Conservation (phyloP, 1,284 basidiomycete genomes). For the Chalciporus piperatoides region DNA sequence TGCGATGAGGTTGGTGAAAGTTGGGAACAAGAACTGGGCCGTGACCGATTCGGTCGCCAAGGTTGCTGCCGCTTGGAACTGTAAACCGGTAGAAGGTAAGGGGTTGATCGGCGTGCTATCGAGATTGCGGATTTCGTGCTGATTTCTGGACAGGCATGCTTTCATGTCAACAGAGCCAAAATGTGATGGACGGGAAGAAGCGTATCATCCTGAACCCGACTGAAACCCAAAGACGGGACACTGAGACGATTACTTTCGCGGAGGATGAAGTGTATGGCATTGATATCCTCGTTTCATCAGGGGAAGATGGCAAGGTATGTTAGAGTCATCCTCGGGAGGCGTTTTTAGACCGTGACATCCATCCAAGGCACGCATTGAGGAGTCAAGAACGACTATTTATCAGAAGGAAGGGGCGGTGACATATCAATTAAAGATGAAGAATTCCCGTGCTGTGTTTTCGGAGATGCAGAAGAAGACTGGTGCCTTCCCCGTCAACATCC, state of each 20-base stretch:
- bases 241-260: slow-evolving; percentile 80
- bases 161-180: slow-evolving; percentile 88
- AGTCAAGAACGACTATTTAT: slow-evolving; percentile 90
- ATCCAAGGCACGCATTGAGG: slow-evolving; percentile 75
- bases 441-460: slow-evolving; percentile 89
- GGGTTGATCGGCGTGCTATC: slow-evolving; percentile 15
- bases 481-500: slow-evolving; percentile 96
- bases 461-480: slow-evolving; percentile 98
- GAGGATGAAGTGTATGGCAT: slow-evolving; percentile 97
- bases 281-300: slow-evolving; percentile 88
- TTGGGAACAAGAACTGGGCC: slow-evolving; percentile 92
- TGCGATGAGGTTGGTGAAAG: slow-evolving; percentile 84
- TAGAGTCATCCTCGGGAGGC: background rate
- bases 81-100: slow-evolving; percentile 87
- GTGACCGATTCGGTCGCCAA: slow-evolving; percentile 86
- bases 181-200: slow-evolving; percentile 97
- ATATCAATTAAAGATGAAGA: slow-evolving; percentile 98
- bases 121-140: slow-evolving; percentile 1
- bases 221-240: slow-evolving; percentile 79
- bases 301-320: slow-evolving; percentile 82
- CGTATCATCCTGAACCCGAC: slow-evolving; percentile 89
- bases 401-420: slow-evolving; percentile 85
- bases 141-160: slow-evolving; percentile 64
- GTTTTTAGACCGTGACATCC: slow-evolving; percentile 6
- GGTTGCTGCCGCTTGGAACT: slow-evolving; percentile 70